Percentiles rank a stretch among this genome's conserved stretches.
These are phyloP conservation scores for Colletotrichum destructivum DNA, from an alignment of 2,329 filamentous ascomycete genomes.

Conservation along the genomic window DNA sequence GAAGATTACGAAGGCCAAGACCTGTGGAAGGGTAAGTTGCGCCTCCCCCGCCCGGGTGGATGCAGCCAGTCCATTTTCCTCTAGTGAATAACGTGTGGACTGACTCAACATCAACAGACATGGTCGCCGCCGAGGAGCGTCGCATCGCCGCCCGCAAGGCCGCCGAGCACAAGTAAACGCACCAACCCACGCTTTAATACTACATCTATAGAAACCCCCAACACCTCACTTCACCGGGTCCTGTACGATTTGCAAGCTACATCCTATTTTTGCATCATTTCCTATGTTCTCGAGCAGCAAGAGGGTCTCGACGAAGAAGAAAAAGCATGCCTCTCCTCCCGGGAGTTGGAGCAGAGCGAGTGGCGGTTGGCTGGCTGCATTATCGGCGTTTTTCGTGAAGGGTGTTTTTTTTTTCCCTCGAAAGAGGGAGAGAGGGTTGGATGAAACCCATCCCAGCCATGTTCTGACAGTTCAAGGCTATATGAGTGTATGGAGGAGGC, in stretches of 20 bases:
- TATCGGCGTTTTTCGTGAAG: conserved; percentile 2
- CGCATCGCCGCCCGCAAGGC: conserved; percentile 60
- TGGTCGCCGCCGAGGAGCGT: conserved; percentile 86
- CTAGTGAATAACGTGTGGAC: neutral
- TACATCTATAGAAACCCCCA: neutral
- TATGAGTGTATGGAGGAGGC: neutral
- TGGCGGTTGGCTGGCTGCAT: conserved; percentile 1
- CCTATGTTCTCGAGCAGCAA: neutral
- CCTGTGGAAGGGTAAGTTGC: conserved; percentile 84
- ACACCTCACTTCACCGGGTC: too few relatives aligned
- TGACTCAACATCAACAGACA: conserved; percentile 67
- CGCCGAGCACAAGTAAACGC: conserved; percentile 28
- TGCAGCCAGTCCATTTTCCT: neutral
- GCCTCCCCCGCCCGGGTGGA: neutral
- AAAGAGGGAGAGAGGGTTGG: neutral
- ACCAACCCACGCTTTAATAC: neutral
- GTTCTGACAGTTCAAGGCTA: neutral
- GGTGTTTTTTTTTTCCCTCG: neutral
- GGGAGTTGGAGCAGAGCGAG: neutral
- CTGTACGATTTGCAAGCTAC: neutral
- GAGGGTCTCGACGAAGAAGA: neutral
- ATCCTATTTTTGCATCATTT: neutral
- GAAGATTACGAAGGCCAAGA: conserved; percentile 92
- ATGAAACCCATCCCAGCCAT: neutral
- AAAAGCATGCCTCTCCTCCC: neutral